These are phyloP conservation scores for Cladosporium sp. DNA, from an alignment of 2,329 filamentous ascomycete species.

Conservation along the genomic window DNA sequence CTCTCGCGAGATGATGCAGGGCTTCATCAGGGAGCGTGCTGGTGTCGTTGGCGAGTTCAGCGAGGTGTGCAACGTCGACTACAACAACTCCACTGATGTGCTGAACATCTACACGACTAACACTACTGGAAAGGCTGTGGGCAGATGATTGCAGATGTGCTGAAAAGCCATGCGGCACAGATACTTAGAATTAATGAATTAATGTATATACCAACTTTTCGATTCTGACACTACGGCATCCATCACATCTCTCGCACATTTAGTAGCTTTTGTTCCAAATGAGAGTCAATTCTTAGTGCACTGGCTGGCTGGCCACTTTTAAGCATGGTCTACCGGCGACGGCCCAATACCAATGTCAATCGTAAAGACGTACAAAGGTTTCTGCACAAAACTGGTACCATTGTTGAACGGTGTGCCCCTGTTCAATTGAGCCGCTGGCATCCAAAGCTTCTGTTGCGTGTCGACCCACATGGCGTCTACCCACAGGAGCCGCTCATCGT, in stretches of 20 bases:
- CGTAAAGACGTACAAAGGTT: conserved; percentile 31
- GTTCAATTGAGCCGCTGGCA: conserved; percentile 36
- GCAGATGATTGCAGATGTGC: conserved; percentile 1
- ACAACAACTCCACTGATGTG: conserved; percentile 46
- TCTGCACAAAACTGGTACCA: conserved; percentile 27
- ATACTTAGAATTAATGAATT: background rate
- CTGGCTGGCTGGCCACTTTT: background rate
- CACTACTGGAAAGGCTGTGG: conserved; percentile 21
- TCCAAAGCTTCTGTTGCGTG: conserved; percentile 30
- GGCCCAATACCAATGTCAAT: conserved; percentile 33
- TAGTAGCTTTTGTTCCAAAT: background rate
- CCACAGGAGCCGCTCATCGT: conserved; percentile 34
- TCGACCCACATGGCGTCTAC: conserved; percentile 38
- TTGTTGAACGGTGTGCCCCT: conserved; percentile 33
- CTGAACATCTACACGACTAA: conserved; percentile 30
- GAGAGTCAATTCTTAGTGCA: background rate
- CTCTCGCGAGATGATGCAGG: conserved; percentile 43
- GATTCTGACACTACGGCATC: background rate
- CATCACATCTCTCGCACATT: background rate
- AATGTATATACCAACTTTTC: background rate
- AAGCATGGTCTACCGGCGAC: conserved; percentile 32
- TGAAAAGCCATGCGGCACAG: background rate
- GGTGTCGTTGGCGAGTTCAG: conserved; percentile 47
- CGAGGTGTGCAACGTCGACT: conserved; percentile 44
- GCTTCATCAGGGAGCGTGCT: conserved; percentile 46